These are phyloP conservation scores for Coemansia reversa DNA, from an alignment of 192 early-diverging fungal species.

Conservation along the genomic window DNA sequence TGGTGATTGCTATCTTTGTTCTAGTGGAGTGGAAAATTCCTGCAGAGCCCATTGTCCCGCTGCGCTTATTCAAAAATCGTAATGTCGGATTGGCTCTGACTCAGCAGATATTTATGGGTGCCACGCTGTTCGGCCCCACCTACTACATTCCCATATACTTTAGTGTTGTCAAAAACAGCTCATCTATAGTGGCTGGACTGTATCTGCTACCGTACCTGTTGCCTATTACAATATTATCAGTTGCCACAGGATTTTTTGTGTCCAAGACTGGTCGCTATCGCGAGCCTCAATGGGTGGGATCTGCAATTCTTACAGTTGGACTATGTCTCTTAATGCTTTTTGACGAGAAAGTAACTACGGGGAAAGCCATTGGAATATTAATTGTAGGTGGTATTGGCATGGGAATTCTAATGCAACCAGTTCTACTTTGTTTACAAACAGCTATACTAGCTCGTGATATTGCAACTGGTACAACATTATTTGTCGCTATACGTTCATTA, in stretches of 20 bases:
- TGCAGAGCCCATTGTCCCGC: constrained; percentile 63
- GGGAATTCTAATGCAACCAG: constrained; percentile 70
- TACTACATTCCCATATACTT: constrained; percentile 67
- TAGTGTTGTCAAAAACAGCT: constrained; percentile 65
- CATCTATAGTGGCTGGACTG: constrained; percentile 70
- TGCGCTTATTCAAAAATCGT: constrained; percentile 57
- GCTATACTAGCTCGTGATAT: constrained; percentile 59
- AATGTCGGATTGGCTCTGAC: constrained; percentile 28
- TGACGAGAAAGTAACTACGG: constrained; percentile 42
- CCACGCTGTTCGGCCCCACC: constrained; percentile 55
- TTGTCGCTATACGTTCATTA: constrained; percentile 61
- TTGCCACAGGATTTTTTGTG: constrained; percentile 63
- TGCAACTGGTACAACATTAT: constrained; percentile 66
- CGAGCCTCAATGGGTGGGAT: constrained; percentile 63
- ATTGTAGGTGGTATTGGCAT: constrained; percentile 69
- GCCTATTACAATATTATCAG: constrained; percentile 61
- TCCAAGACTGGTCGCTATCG: constrained; percentile 61
- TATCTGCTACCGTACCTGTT: constrained; percentile 75
- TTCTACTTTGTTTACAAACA: constrained; percentile 66
- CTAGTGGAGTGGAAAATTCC: constrained; percentile 57
- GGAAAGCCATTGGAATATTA: constrained; percentile 61
- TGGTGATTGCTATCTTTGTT: constrained; percentile 57
- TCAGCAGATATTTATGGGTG: constrained; percentile 27
- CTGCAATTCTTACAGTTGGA: constrained; percentile 59
- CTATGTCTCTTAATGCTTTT: constrained; percentile 60